Base-by-base conservation (phyloP, 768 basidiomycete species). In the Trametes punicea region DNA sequence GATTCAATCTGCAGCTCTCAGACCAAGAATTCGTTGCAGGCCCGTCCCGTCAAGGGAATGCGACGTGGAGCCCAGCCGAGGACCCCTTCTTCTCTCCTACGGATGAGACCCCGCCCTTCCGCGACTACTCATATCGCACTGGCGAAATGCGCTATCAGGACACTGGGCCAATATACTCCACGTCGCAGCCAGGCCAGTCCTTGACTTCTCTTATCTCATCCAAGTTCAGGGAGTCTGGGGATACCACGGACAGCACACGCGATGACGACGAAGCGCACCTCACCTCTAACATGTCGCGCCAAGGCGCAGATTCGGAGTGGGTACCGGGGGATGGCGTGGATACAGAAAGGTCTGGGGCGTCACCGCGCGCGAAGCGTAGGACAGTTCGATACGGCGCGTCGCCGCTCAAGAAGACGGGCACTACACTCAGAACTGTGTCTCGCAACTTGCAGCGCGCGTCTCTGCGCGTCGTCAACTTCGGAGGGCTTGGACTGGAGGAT, bases 381-480 rank as follows among this genome's bases (percentile, higher is more conserved):
- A 78, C 78, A 0, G 60, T 77, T 51, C 79, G 82, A 10, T 87
- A 88, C 63, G 80, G 74, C 59, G 58, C 74, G 0, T 68, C 79
- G 0, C 83, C 87, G 1, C 66, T 88, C 23, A 81, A 81, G 57
- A 82, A 76, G 61, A 82, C 85, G 2, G 80, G 82, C 2, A 77
- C 80, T 0, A 82, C 80, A 9, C 71, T 90, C 45, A 81, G 79
- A 62, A 73, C 76, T 26, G 77, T 88, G 26, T 81, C 81, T 15
- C 75, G 76, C 54, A 81, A 74, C 53, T 59, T 90, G 6, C 77
- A 80, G 11, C 76, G 86, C 20, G 83, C 84, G 46, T 90, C 88
- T 9, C 67, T 87, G 56, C 84, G 92, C 15, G 90, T 94, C n/a
- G 91, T 90, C 40, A 92, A 91, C 65, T 69, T 94, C 52, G 82